Evolutionary conservation across 78 protist genomes (phyloP), one percentile per base, ranked within the genome.

Genomic region (Speleostelium caveatum): DNA sequence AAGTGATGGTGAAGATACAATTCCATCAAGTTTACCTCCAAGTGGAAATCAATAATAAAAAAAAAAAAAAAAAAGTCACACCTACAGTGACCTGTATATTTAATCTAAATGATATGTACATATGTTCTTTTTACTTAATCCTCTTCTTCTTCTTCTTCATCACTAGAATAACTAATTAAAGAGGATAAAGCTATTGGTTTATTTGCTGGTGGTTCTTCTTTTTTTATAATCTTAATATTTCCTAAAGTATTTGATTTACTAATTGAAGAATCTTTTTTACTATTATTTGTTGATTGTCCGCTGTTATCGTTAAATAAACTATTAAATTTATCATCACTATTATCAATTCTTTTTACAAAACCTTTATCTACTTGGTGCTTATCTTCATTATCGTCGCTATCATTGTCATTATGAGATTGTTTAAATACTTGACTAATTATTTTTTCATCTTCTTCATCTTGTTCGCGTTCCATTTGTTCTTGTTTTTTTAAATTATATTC

Each of bases 401-500:
- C 3, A 17, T 3, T 3, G 30, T 4, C 28, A 1, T 33, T 22
- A 17, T 49, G 22, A 4, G n/a, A 1, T 51, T 62, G 45, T 17
- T 53, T 73, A 67, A 79, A 79, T 32, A 56, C 33, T 56, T 71
- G 35, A n/a, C 55, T 32, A 6, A 67, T 39, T 26, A 67, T 21
- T 4, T 0, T 17, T 53, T 79, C 71, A 51, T 67, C 76, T 30
- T 79, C 62, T 22, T 36, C 68, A 21, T 56, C 33, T 53, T 19
- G 2, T 53, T 55, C 36, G 6, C 53, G 6, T 21, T 79, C 76
- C 6, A 66, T 22, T 21, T 67, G 38, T 28, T 79, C 61, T 55
- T 79, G 88, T 56, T 79, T 79, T 71, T 56, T 33, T 26, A 79
- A n/a, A 55, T 55, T 67, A 65, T 79, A 67, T 30, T 79, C 77